Percentiles rank a stretch among this genome's conserved stretches.
Conservation (phyloP, 2,329 filamentous ascomycete species). For the Diplodia mutila region DNA sequence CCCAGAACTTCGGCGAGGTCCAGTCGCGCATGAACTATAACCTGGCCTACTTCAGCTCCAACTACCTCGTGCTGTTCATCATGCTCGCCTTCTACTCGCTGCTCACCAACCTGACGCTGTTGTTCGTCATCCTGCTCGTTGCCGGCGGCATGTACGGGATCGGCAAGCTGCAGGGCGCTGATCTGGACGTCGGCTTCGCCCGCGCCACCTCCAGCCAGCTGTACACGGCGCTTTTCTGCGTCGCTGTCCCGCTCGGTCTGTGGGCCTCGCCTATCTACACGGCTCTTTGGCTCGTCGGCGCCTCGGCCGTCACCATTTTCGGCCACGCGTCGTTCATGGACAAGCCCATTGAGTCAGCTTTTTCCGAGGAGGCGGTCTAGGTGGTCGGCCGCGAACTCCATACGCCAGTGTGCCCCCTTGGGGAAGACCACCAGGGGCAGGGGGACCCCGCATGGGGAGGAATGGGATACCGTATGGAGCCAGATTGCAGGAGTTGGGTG, state of each 20-base stretch:
- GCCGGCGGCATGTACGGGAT: slow-evolving; percentile 88
- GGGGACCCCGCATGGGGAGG: slow-evolving; percentile 52
- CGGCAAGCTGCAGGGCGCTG: slow-evolving; percentile 83
- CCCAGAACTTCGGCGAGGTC: slow-evolving; percentile 84
- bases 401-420: slow-evolving; percentile 78
- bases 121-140: slow-evolving; percentile 92
- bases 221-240: slow-evolving; percentile 82
- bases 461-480: slow-evolving; percentile 33
- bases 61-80: slow-evolving; percentile 90
- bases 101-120: slow-evolving; percentile 80
- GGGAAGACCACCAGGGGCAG: slow-evolving; percentile 99
- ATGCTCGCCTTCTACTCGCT: slow-evolving; percentile 97
- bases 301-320: slow-evolving; percentile 88
- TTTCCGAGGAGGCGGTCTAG: slow-evolving; percentile 99
- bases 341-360: slow-evolving; percentile 99
- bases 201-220: slow-evolving; percentile 89
- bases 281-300: slow-evolving; percentile 93
- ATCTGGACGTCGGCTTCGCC: slow-evolving; percentile 83
- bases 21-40: slow-evolving; percentile 98
- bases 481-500: slow-evolving; percentile 68
- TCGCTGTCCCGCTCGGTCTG: slow-evolving; percentile 83
- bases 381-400: slow-evolving; percentile 99
- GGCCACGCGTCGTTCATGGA: slow-evolving; percentile 96
- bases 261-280: slow-evolving; percentile 83
- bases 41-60: slow-evolving; percentile 94